phyloP scores from a whole-genome alignment of 352 stramenopile species.

The Ochromonadaceae sp. region DNA sequence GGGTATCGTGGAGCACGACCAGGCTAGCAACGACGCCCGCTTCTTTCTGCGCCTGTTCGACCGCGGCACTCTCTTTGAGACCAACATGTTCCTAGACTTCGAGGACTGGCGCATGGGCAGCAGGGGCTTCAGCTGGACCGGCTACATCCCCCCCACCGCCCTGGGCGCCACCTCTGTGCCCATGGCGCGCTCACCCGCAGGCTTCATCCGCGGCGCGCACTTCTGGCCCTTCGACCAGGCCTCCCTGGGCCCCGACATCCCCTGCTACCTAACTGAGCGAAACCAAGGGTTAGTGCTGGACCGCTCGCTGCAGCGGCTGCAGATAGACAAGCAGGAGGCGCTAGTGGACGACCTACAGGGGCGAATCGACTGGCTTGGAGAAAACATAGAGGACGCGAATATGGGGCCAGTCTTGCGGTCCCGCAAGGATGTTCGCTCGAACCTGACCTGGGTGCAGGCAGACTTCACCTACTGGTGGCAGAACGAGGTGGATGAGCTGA shows the following conservation, averaged over 20 bases:
- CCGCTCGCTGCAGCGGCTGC: background rate
- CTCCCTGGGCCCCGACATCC: constrained; percentile 37
- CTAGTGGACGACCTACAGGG: constrained; percentile 4
- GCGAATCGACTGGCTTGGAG: background rate
- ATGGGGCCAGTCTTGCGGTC: constrained; percentile 34
- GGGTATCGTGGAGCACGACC: constrained; percentile 59
- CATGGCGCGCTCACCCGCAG: background rate
- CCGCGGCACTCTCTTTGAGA: constrained; percentile 41
- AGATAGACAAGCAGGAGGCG: constrained; percentile 10
- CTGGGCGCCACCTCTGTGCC: background rate
- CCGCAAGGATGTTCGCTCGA: constrained; percentile 17
- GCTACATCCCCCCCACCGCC: background rate
- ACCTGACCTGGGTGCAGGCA: constrained; percentile 24
- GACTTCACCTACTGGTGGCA: constrained; percentile 29
- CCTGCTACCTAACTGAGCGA: constrained; percentile 25
- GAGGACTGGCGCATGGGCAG: constrained; percentile 84
- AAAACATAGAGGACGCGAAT: constrained; percentile 23
- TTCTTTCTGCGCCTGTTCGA: constrained; percentile 63
- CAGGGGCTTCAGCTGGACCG: constrained; percentile 42
- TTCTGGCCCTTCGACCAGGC: constrained; percentile 47
- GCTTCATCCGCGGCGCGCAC: constrained; percentile 31
- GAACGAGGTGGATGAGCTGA: constrained; percentile 6
- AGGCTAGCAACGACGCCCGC: constrained; percentile 39
- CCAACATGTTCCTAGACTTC: constrained; percentile 72
- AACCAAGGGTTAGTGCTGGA: constrained; percentile 17